Evolutionary conservation across 768 basidiomycete genomes (phyloP).

Genomic region (Suillus brevipes): DNA sequence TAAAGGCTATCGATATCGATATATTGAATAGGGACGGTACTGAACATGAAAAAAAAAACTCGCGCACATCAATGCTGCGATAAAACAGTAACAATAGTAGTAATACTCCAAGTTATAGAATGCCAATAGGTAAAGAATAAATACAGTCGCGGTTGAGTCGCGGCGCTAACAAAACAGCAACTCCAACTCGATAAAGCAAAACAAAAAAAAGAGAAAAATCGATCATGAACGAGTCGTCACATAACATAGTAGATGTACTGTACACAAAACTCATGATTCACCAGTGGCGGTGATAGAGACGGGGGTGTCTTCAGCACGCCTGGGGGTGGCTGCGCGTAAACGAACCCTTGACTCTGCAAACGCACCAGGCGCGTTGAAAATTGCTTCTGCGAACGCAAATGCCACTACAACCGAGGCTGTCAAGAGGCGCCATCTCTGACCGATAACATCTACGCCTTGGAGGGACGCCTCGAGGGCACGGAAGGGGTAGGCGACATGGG

Average conservation of each 20-base stretch:
- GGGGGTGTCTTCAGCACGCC: slow-evolving; percentile 25
- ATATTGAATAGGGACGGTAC: neutral
- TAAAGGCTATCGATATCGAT: neutral
- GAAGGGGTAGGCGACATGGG: slow-evolving; percentile 59
- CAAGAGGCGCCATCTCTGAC: slow-evolving; percentile 54
- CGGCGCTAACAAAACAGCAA: slow-evolving; percentile 5
- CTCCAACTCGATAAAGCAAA: slow-evolving; percentile 19
- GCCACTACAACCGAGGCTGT: slow-evolving; percentile 56
- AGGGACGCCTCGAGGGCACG: slow-evolving; percentile 18
- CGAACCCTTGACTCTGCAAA: slow-evolving; percentile 32
- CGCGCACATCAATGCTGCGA: neutral
- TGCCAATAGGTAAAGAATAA: slow-evolving; percentile 5
- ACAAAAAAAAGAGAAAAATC: slow-evolving; percentile 15
- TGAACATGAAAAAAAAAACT: neutral
- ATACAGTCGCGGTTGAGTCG: neutral
- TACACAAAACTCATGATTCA: slow-evolving; percentile 9
- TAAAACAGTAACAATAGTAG: neutral
- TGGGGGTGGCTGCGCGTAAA: slow-evolving; percentile 22
- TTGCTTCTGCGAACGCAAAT: slow-evolving; percentile 69
- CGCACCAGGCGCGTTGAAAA: slow-evolving; percentile 46
- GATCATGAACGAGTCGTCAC: neutral
- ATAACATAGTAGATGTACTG: neutral
- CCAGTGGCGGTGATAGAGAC: neutral
- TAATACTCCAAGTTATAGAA: neutral
- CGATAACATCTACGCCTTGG: slow-evolving; percentile 54